Conservation (phyloP, 768 basidiomycete species). For the Gloeophyllum trabeum region DNA sequence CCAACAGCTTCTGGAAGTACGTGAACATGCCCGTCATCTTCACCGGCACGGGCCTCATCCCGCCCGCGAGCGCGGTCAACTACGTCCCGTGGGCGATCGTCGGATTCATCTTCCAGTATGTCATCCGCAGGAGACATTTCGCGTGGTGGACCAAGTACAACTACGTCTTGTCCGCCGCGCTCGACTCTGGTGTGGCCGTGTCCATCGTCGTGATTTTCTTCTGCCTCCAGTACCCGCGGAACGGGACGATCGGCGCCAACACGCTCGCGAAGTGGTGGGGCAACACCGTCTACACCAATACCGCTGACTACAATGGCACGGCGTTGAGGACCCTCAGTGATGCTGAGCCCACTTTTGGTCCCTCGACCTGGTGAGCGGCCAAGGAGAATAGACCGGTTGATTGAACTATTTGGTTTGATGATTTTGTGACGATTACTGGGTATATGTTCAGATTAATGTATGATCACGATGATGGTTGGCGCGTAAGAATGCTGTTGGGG, state of each 20-base stretch:
- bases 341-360: slow-evolving; percentile 9
- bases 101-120: slow-evolving; percentile 24
- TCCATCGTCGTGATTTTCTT: slow-evolving; percentile 17
- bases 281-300: slow-evolving; percentile 22
- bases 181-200: slow-evolving; percentile 16
- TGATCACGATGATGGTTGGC: too few species aligned
- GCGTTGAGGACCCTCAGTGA: slow-evolving; percentile 12
- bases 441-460: too few species aligned
- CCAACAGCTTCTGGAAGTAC: slow-evolving; percentile 14
- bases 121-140: slow-evolving; percentile 25
- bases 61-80: slow-evolving; percentile 30
- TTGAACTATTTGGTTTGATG: too few species aligned
- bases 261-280: slow-evolving; percentile 27
- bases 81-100: slow-evolving; percentile 26
- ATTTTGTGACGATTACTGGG: too few species aligned
- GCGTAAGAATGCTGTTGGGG: too few species aligned
- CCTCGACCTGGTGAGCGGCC: too few species aligned
- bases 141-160: slow-evolving; percentile 29
- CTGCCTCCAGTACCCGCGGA: slow-evolving; percentile 22
- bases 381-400: too few species aligned
- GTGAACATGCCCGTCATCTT: slow-evolving; percentile 28
- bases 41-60: slow-evolving; percentile 25
- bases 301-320: slow-evolving; percentile 17
- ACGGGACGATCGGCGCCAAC: slow-evolving; percentile 19
- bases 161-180: slow-evolving; percentile 20